A percentile compares a stretch with the other conserved stretches of the same genome.
phyloP scores from a whole-genome alignment of 495 filamentous ascomycete genomes.

The Penicillium riverlandense region DNA sequence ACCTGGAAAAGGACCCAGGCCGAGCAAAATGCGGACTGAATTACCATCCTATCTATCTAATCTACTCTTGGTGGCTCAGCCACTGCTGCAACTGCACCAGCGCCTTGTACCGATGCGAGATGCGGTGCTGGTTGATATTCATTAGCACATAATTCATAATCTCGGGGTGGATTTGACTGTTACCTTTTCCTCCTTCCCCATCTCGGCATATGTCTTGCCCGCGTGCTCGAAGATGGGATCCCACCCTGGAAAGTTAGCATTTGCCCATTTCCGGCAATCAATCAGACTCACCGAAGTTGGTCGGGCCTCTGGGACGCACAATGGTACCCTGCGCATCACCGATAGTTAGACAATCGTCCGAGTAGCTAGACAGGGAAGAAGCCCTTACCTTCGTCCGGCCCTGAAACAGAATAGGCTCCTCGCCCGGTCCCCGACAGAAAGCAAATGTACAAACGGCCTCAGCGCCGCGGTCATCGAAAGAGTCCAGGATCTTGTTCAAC shows the following conservation, averaged over 20 bases:
- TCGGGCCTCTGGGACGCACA: constrained; percentile 51
- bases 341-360: not conserved
- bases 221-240: constrained; percentile 95
- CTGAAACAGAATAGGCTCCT: constrained; percentile 85
- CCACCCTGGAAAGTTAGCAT: constrained; percentile 57
- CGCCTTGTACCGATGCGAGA: constrained; percentile 85
- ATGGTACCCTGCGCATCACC: constrained; percentile 31
- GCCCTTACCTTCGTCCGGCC: constrained; percentile 57
- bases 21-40: constrained; percentile 12
- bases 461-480: constrained; percentile 81
- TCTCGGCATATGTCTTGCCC: constrained; percentile 94
- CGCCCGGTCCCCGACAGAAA: constrained; percentile 76
- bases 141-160: constrained; percentile 2
- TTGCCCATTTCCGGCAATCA: too few species aligned
- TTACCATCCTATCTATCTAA: constrained; percentile 10
- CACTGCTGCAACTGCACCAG: constrained; percentile 78
- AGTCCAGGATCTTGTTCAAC: constrained; percentile 84
- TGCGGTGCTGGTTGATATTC: constrained; percentile 58
- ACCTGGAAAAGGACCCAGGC: constrained; percentile 66
- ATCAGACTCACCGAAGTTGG: constrained; percentile 66
- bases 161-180: not conserved
- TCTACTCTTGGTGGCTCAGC: constrained; percentile 49
- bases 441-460: constrained; percentile 96
- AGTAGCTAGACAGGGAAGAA: not conserved
- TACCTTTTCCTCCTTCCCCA: constrained; percentile 80